Percentiles rank a stretch among this genome's conserved stretches.
phyloP scores from a whole-genome alignment of 192 early-diverging fungal genomes.

The Gigaspora rosea region DNA sequence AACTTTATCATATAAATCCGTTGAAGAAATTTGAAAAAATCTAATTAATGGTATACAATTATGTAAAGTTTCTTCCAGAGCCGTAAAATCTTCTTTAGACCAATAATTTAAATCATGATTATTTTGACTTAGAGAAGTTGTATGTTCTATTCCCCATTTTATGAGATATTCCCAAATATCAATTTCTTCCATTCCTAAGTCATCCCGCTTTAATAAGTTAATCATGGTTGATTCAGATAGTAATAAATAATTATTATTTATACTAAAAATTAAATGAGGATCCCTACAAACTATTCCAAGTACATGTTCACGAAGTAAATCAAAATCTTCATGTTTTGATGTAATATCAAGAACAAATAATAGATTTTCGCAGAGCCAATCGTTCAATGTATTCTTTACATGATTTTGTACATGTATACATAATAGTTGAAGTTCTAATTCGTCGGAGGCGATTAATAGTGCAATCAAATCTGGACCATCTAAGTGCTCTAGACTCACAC shows the following conservation, averaged over 20 bases:
- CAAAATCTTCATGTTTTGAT: constrained; percentile 11
- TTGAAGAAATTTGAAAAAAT: constrained; percentile 7
- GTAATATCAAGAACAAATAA: not conserved
- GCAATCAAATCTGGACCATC: not conserved
- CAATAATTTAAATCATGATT: not conserved
- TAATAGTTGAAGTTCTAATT: constrained; percentile 16
- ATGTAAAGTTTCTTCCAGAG: not conserved
- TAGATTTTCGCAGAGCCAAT: not conserved
- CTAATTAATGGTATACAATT: constrained; percentile 10
- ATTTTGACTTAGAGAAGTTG: not conserved
- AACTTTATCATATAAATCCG: constrained; percentile 12
- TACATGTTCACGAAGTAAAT: not conserved
- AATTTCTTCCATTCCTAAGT: constrained; percentile 16
- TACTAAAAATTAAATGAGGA: constrained; percentile 8
- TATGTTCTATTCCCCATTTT: constrained; percentile 16
- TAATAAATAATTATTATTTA: not conserved
- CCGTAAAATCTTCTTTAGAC: not conserved
- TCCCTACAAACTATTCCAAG: not conserved
- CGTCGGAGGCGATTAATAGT: constrained; percentile 24
- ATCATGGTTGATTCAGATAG: not conserved
- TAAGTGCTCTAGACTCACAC: not conserved
- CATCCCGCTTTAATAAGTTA: constrained; percentile 11
- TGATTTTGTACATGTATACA: constrained; percentile 5
- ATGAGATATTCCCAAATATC: constrained; percentile 20
- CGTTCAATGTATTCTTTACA: not conserved